These are phyloP conservation scores for Pichia sp. DNA, from an alignment of 1,139 yeast genomes.

Conservation along the genomic window DNA sequence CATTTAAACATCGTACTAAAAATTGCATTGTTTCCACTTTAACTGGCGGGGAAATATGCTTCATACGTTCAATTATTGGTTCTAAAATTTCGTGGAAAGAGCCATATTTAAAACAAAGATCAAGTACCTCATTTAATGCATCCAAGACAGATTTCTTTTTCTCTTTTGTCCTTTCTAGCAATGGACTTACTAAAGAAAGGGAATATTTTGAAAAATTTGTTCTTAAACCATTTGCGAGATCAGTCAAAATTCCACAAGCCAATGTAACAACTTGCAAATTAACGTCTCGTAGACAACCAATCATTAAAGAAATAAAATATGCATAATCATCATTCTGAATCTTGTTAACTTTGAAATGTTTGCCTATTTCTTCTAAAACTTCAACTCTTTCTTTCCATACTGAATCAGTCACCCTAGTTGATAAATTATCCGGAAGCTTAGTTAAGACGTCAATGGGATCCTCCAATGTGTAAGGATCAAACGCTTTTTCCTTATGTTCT, in stretches of 20 bases:
- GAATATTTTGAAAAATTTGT: constrained; percentile 50
- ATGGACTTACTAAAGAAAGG: constrained; percentile 48
- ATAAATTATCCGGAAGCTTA: constrained; percentile 60
- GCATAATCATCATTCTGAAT: constrained; percentile 59
- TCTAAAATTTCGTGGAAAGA: constrained; percentile 56
- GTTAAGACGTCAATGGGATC: constrained; percentile 57
- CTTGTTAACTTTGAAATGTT: constrained; percentile 43
- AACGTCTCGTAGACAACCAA: constrained; percentile 81
- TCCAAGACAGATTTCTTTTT: constrained; percentile 74
- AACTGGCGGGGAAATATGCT: constrained; percentile 79
- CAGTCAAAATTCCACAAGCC: constrained; percentile 65
- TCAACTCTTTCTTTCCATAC: constrained; percentile 95
- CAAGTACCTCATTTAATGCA: constrained; percentile 59
- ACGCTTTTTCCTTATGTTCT: background rate
- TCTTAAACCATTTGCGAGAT: constrained; percentile 63
- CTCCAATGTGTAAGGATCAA: constrained; percentile 50
- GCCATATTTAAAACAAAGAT: constrained; percentile 51
- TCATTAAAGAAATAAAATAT: constrained; percentile 51
- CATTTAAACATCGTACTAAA: constrained; percentile 57
- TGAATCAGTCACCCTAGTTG: constrained; percentile 47
- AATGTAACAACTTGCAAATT: constrained; percentile 81
- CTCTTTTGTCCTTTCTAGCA: constrained; percentile 82
- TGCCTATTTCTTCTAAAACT: constrained; percentile 62
- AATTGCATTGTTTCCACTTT: constrained; percentile 63
- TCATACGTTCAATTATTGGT: constrained; percentile 52